A percentile compares a stretch with the other conserved stretches of the same genome.
Conservation (phyloP, 2,329 filamentous ascomycete genomes). For the Aspergillus sp. region DNA sequence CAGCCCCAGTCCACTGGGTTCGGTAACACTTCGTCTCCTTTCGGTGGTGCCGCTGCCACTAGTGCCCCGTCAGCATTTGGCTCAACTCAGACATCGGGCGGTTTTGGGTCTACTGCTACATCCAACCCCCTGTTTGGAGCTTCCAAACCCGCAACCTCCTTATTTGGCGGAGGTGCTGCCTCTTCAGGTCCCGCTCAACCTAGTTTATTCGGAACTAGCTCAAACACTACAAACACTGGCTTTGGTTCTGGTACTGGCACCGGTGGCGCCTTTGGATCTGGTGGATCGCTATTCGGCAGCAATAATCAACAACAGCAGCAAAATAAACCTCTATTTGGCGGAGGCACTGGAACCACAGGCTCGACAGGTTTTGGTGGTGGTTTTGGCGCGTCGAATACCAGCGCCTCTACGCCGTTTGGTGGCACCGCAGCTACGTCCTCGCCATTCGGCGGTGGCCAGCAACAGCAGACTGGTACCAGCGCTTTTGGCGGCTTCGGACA, state of each 20-base stretch:
- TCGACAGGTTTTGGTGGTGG: conserved; percentile 27
- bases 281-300: conserved; percentile 46
- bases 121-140: conserved; percentile 45
- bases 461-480: conserved; percentile 33
- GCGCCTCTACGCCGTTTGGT: conserved; percentile 42
- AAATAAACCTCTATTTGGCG: conserved; percentile 36
- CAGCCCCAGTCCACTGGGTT: conserved; percentile 46
- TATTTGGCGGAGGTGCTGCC: conserved; percentile 34
- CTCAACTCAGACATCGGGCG: conserved; percentile 40
- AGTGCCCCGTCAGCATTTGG: conserved; percentile 46
- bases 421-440: conserved; percentile 14
- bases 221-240: conserved; percentile 13
- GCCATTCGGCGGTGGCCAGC: conserved; percentile 35
- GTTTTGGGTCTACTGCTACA: conserved; percentile 34
- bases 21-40: conserved; percentile 45
- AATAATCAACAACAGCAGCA: conserved; percentile 33
- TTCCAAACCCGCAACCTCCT: conserved; percentile 42
- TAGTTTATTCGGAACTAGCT: conserved; percentile 38
- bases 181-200: conserved; percentile 32
- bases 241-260: conserved; percentile 21
- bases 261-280: conserved; percentile 32
- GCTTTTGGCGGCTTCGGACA: conserved; percentile 48
- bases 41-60: conserved; percentile 33
- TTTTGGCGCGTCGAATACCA: conserved; percentile 41
- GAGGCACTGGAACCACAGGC: conserved; percentile 26